Conservation (phyloP, 176 grass and related monocot genomes). For the Ananas comosus region DNA sequence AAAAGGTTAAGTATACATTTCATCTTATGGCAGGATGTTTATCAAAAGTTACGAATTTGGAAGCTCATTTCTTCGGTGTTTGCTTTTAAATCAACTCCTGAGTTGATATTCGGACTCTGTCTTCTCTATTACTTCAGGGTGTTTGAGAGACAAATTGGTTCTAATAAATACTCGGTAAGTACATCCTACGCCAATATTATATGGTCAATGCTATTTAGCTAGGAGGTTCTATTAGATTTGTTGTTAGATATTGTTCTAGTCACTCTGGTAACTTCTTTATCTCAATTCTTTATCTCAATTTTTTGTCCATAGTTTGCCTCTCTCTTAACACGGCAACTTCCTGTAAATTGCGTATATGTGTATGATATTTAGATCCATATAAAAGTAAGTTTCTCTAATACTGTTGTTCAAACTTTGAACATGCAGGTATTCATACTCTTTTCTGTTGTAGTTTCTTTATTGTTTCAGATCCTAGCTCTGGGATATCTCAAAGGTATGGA, state of each 20-base stretch:
- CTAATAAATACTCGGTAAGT: slow-evolving; percentile 89
- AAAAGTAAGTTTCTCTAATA: neutral
- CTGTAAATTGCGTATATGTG: neutral
- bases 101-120: slow-evolving; percentile 73
- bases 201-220: neutral
- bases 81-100: slow-evolving; percentile 64
- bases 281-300: neutral
- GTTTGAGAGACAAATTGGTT: slow-evolving; percentile 87
- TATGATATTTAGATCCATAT: neutral
- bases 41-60: slow-evolving; percentile 56
- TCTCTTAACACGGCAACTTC: neutral
- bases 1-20: neutral
- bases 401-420: slow-evolving; percentile 13
- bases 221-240: neutral
- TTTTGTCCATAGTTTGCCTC: neutral
- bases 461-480: slow-evolving; percentile 75
- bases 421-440: slow-evolving; percentile 75
- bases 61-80: slow-evolving; percentile 49
- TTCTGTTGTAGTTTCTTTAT: slow-evolving; percentile 38
- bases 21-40: slow-evolving; percentile 47
- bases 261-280: neutral
- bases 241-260: neutral
- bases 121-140: slow-evolving; percentile 94
- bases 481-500: slow-evolving; percentile 66
- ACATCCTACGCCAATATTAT: slow-evolving; percentile 3